Base-by-base conservation (phyloP, 2,329 filamentous ascomycete genomes). In the Hypoxylon sp. region DNA sequence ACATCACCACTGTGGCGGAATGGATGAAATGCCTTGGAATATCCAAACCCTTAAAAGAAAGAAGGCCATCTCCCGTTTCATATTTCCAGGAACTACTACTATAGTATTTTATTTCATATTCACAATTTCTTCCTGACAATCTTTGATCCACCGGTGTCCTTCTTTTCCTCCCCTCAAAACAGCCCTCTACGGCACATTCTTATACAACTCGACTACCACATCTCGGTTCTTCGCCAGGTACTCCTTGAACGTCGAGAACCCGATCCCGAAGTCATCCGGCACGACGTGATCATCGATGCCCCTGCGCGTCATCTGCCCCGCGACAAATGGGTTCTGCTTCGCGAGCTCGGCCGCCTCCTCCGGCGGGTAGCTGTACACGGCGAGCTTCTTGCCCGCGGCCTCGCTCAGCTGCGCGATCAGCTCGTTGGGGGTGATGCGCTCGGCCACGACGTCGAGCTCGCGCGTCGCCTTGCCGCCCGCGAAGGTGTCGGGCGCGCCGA, bases 131-230 rank as follows among this genome's bases (percentile, higher is more conserved):
- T 7, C 4, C 7, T 26, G 7, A 4, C 24, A 26, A 26, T 26
- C 4, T 26, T 26, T 26, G 4, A 26, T 26, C 24, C 24, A 26
- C 24, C 24, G 4, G 24, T 7, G 24, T 7, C 24, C 4, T 26
- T 4, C 24, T 26, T 26, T 26, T 4, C 24, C 24, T 26, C 24
- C 24, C 24, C 7, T 26, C 4, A 26, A 26, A 41, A 6, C n/a
- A 41, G 24, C 51, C 13, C 15, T 34, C 28, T 52, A 63, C 13
- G 48, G 37, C 43, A 26, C 56, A 20, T 61, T 43, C 65, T 62
- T 66, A 52, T 64, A 69, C 28, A 60, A 1, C 60, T 66, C 65
- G n/a, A 30, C 48, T 39, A 64, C 37, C 51, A 46, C 34, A 1
- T 62, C 67, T 19, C 26, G 13, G 13, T 61, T 34, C 37, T 37